These are phyloP conservation scores for Priceomyces castillae DNA, from an alignment of 805 yeast species.

Conservation along the genomic window DNA sequence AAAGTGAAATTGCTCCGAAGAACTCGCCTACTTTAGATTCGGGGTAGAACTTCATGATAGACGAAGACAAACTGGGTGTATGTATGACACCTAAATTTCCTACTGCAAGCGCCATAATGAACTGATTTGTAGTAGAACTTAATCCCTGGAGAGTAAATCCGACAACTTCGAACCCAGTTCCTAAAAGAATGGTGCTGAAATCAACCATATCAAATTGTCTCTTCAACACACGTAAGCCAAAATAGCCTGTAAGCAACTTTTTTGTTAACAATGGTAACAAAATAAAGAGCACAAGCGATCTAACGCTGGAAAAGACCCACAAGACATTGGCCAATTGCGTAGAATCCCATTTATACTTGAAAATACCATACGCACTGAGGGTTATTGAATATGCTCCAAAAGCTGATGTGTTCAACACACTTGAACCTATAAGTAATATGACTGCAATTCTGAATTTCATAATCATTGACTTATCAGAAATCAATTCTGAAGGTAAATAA, in stretches of 20 bases:
- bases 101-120: conserved; percentile 30
- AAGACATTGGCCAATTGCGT: conserved; percentile 51
- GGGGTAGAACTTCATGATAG: conserved; percentile 55
- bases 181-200: conserved; percentile 30
- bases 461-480: conserved; percentile 12
- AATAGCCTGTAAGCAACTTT: conserved; percentile 26
- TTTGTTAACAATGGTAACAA: conserved; percentile 46
- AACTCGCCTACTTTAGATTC: conserved; percentile 34
- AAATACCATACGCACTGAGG: conserved; percentile 50
- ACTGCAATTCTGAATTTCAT: conserved; percentile 30
- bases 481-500: conserved; percentile 44
- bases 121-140: conserved; percentile 22
- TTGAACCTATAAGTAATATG: conserved; percentile 42
- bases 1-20: conserved; percentile 40
- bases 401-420: conserved; percentile 28
- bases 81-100: conserved; percentile 46
- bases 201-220: conserved; percentile 51
- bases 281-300: conserved; percentile 45
- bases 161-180: conserved; percentile 33
- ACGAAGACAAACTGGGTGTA: conserved; percentile 53
- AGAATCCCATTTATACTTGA: conserved; percentile 50
- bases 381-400: conserved; percentile 37
- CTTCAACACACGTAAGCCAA: conserved; percentile 26
- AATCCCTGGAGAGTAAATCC: conserved; percentile 34
- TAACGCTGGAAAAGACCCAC: conserved; percentile 38